Base-by-base conservation (phyloP, 352 stramenopile species). In the Globisporangium solare region DNA sequence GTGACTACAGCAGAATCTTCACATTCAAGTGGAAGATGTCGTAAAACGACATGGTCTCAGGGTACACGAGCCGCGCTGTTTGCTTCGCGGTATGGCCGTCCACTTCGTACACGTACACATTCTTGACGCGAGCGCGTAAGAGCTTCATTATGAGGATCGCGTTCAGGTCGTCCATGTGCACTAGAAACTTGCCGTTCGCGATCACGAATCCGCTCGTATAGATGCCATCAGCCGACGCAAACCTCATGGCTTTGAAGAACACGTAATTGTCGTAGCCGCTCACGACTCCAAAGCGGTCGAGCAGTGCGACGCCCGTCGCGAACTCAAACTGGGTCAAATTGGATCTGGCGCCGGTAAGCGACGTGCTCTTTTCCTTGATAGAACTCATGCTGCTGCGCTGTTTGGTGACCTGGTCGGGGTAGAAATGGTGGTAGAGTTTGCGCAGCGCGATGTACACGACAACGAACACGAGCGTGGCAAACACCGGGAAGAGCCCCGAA, bases 161-260 rank as follows among this genome's bases (percentile, higher is more conserved):
- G 4, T 18, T 37, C 18, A 58, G 57, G 40, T 66, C 59, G 40
- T 56, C 52, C 10, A 54, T 56, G 13, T 51, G 47, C 32, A 66
- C 32, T 7, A 66, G 24, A 37, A 54, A 66, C 35, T 60, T 60
- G 47, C 47, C 47, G 42, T 66, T 51, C n/a, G 57, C 51, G 31
- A 66, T 53, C 20, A 60, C 59, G 41, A 52, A 66, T 14, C 59
- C 59, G 24, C 41, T 61, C 27, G 47, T 56, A 35, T 52, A 66
- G 51, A 66, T 66, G 8, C 59, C 62, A 17, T 63, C 60, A 8
- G 62, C 47, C 15, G 62, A 65, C 35, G 62, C 62, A 37, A 64
- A 69, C 43, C 55, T 58, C 41, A 65, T 51, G 18, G 56, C 57
- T 32, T 52, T 51, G 39, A 58, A 51, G 57, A 53, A 54, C 5